phyloP scores from a whole-genome alignment of 331 rosid species.

The Quercus tomentella region DNA sequence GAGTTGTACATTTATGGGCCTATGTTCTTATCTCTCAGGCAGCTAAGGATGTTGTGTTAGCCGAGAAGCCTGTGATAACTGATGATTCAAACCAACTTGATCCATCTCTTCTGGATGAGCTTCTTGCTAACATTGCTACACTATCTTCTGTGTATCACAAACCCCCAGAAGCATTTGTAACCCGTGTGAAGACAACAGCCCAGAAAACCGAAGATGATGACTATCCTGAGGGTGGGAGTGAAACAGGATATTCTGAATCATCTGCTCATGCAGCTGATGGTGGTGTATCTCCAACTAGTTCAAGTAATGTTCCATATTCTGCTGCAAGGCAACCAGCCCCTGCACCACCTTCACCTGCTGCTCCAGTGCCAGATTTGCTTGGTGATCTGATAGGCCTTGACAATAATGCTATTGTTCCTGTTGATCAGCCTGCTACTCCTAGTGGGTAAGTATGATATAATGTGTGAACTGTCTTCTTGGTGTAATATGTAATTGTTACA shows the following conservation, averaged over 20 bases:
- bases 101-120: slow-evolving; percentile 92
- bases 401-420: slow-evolving; percentile 70
- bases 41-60: slow-evolving; percentile 98
- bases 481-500: not conserved
- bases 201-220: slow-evolving; percentile 88
- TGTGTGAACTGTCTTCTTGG: not conserved
- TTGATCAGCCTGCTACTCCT: slow-evolving; percentile 77
- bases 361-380: slow-evolving; percentile 89
- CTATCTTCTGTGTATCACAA: slow-evolving; percentile 98
- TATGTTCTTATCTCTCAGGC: slow-evolving; percentile 59
- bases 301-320: slow-evolving; percentile 37
- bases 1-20: slow-evolving; percentile 23
- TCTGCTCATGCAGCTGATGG: slow-evolving; percentile 58
- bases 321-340: slow-evolving; percentile 48
- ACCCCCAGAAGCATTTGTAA: slow-evolving; percentile 95
- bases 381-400: slow-evolving; percentile 95
- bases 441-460: slow-evolving; percentile 59
- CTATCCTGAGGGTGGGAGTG: slow-evolving; percentile 72
- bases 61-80: slow-evolving; percentile 97
- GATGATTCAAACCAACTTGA: slow-evolving; percentile 97
- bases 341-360: slow-evolving; percentile 41
- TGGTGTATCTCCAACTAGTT: slow-evolving; percentile 46
- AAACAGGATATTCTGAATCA: slow-evolving; percentile 74
- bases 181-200: slow-evolving; percentile 65
- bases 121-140: slow-evolving; percentile 96